Conservation (phyloP, 352 stramenopile genomes). For the Globisporangium orthogonon region DNA sequence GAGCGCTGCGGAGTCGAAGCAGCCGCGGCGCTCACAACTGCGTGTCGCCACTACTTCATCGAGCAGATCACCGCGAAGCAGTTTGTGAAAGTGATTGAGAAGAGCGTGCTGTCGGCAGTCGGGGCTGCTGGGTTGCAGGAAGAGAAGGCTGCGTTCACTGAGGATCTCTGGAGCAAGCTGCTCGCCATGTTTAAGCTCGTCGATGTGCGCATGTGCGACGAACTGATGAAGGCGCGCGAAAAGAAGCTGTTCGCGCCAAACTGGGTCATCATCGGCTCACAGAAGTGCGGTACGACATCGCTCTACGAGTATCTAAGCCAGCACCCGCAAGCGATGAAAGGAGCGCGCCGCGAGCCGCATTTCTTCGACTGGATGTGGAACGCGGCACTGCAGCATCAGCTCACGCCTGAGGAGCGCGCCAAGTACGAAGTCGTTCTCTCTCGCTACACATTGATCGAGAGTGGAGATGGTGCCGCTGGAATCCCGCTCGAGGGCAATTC, state of each 20-base stretch:
- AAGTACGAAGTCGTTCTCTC: conserved; percentile 20
- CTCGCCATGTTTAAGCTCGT: conserved; percentile 39
- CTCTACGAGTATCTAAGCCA: conserved; percentile 65
- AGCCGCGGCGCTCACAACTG: conserved; percentile 17
- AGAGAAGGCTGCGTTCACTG: conserved; percentile 9
- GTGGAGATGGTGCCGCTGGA: neutral
- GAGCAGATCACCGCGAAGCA: conserved; percentile 43
- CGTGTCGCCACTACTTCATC: conserved; percentile 51
- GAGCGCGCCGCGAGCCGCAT: conserved; percentile 55
- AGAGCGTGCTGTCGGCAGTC: conserved; percentile 1
- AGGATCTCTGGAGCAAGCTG: conserved; percentile 24
- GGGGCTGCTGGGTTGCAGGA: neutral
- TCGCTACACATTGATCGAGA: conserved; percentile 8
- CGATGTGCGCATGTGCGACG: conserved; percentile 25
- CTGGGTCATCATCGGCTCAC: conserved; percentile 52
- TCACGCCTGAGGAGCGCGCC: conserved; percentile 19
- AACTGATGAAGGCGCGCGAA: conserved; percentile 18
- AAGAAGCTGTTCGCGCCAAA: conserved; percentile 27
- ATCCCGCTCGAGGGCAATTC: conserved; percentile 21
- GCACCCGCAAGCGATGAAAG: conserved; percentile 81
- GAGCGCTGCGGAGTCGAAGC: conserved; percentile 15
- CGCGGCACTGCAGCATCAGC: conserved; percentile 19
- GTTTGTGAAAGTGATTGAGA: conserved; percentile 25
- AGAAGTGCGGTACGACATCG: conserved; percentile 65
- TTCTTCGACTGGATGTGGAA: conserved; percentile 64